Percentiles rank a stretch among this genome's conserved stretches.
Evolutionary conservation across 169 alveolate genomes (phyloP).

Genomic region (Pseudocohnilembus persalinus): DNA sequence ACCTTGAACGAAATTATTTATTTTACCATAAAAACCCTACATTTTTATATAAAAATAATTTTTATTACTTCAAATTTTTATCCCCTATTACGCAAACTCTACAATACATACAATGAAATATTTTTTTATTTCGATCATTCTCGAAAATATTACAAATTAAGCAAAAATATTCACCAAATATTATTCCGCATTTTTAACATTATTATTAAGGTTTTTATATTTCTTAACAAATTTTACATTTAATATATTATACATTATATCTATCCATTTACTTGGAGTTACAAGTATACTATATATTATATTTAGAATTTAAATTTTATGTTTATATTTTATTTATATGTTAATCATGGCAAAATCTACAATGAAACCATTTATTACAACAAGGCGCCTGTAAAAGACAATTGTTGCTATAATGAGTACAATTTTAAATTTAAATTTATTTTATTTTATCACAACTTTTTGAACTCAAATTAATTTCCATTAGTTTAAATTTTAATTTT

Average conservation of each 20-base stretch:
- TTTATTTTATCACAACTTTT: too few species aligned
- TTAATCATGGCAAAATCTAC: neutral
- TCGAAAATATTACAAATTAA: neutral
- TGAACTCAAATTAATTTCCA: too few species aligned
- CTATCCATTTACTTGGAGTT: neutral
- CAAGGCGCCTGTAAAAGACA: neutral
- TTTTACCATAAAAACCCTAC: too few species aligned
- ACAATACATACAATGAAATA: neutral
- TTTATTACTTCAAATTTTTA: neutral
- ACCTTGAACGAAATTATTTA: neutral
- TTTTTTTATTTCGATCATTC: neutral
- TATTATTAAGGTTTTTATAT: neutral
- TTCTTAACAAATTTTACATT: neutral
- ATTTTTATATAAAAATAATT: too few species aligned
- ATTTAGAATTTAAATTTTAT: too few species aligned
- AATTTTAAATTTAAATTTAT: too few species aligned
- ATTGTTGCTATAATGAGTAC: neutral
- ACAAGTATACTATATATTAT: neutral
- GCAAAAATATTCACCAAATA: neutral
- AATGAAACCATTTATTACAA: neutral
- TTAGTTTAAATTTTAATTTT: too few species aligned
- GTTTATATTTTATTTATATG: neutral
- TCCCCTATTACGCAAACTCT: neutral
- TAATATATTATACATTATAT: neutral
- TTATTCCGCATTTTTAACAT: neutral